Percentiles rank a stretch among this genome's conserved stretches.
Conservation (phyloP, 352 stramenopile genomes). For the Saprolegnia diclina region DNA sequence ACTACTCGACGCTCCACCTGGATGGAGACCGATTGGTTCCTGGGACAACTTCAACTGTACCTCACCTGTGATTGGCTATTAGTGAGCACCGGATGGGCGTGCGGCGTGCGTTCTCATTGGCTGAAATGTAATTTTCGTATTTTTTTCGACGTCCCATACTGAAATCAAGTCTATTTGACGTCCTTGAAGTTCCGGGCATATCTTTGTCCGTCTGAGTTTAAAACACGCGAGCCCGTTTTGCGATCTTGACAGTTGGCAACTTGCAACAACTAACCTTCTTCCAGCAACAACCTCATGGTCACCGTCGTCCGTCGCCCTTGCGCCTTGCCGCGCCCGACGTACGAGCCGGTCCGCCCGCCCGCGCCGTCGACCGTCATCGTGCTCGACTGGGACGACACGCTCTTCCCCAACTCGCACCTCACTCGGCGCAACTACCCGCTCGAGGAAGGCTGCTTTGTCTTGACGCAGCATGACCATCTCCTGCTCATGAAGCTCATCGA, state of each 20-base stretch:
- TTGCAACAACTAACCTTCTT: neutral
- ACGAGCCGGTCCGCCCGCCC: neutral
- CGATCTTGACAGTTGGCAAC: conserved; percentile 5
- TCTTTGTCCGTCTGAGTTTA: conserved; percentile 7
- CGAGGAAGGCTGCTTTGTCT: conserved; percentile 39
- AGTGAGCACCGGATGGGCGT: neutral
- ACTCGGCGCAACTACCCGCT: conserved; percentile 55
- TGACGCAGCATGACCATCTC: conserved; percentile 34
- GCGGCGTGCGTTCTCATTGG: neutral
- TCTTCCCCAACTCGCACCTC: conserved; percentile 69
- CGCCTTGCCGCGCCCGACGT: neutral
- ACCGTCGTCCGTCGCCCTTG: neutral
- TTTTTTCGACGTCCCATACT: neutral
- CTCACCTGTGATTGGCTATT: neutral
- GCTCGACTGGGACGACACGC: conserved; percentile 78
- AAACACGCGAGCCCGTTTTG: neutral
- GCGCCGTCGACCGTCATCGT: conserved; percentile 42
- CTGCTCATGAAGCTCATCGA: conserved; percentile 2
- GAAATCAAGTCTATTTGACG: neutral
- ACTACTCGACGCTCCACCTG: too few relatives aligned
- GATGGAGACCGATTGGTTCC: neutral
- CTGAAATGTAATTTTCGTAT: neutral
- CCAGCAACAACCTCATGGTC: neutral
- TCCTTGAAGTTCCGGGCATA: conserved; percentile 14
- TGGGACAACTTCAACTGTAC: conserved; percentile 14